Evolutionary conservation across 2,329 filamentous ascomycete genomes (phyloP).

Genomic region (Cercospora canescens): DNA sequence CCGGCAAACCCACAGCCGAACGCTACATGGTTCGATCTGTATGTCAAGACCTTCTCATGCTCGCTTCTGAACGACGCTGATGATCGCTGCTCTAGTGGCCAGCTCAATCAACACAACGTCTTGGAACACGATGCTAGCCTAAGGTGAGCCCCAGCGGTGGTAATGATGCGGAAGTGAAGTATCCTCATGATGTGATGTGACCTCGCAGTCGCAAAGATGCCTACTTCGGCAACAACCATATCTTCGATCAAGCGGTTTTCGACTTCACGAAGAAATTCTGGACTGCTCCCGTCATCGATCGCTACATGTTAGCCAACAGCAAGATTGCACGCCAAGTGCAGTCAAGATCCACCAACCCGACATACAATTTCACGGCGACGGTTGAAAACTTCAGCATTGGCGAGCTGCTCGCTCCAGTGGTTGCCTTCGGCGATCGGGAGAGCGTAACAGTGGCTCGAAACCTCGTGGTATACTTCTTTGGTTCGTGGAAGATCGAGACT

Average conservation of each 20-base stretch:
- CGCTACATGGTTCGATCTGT: constrained; percentile 25
- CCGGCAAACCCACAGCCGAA: constrained; percentile 25
- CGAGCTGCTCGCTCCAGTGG: constrained; percentile 53
- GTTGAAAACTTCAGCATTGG: constrained; percentile 52
- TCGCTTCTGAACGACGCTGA: not conserved
- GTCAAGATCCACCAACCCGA: constrained; percentile 51
- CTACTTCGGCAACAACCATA: constrained; percentile 52
- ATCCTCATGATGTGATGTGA: not conserved
- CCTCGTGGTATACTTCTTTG: constrained; percentile 50
- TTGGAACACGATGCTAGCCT: constrained; percentile 26
- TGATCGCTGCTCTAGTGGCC: not conserved
- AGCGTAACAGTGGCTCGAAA: constrained; percentile 42
- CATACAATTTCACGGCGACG: constrained; percentile 47
- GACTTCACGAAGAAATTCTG: constrained; percentile 49
- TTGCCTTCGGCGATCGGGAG: constrained; percentile 50
- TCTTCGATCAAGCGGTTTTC: constrained; percentile 57
- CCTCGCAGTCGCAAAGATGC: constrained; percentile 38
- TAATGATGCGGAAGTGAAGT: not conserved
- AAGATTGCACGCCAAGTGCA: constrained; percentile 48
- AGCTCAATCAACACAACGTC: constrained; percentile 22
- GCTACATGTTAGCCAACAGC: constrained; percentile 48
- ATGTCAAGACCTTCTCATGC: not conserved
- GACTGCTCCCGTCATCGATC: constrained; percentile 43
- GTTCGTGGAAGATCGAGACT: constrained; percentile 33
- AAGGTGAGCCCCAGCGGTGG: not conserved